phyloP scores from a whole-genome alignment of 2,329 filamentous ascomycete genomes.

The Capronia americana region DNA sequence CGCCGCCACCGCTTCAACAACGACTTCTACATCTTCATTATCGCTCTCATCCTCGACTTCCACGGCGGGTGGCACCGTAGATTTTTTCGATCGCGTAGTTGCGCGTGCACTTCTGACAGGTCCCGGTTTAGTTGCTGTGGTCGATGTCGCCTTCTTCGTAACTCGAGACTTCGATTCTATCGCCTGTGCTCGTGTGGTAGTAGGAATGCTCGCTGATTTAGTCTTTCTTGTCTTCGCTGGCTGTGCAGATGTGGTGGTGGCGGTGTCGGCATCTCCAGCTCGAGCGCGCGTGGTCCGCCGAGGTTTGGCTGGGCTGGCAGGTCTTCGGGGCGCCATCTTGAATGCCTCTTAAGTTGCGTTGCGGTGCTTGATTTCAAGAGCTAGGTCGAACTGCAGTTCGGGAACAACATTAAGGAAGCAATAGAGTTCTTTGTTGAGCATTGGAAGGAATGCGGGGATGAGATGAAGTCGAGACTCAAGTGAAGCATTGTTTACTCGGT shows the following conservation, averaged over 20 bases:
- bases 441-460: constrained; percentile 6
- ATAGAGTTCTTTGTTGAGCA: not conserved
- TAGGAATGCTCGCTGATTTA: constrained; percentile 28
- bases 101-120: constrained; percentile 9
- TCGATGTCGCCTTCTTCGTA: constrained; percentile 29
- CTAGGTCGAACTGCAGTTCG: not conserved
- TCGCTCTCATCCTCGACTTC: constrained; percentile 9
- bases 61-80: not conserved
- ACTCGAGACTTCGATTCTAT: constrained; percentile 33
- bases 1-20: constrained; percentile 5
- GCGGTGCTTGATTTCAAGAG: not conserved
- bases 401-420: not conserved
- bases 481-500: constrained; percentile 13
- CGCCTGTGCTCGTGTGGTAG: constrained; percentile 36
- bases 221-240: constrained; percentile 32
- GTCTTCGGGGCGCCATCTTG: constrained; percentile 36
- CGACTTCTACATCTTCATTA: constrained; percentile 17
- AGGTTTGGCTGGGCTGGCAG: constrained; percentile 42
- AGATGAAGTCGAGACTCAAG: not conserved
- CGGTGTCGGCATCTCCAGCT: constrained; percentile 36
- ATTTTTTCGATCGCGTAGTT: constrained; percentile 12
- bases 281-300: constrained; percentile 44
- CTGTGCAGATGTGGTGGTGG: constrained; percentile 15
- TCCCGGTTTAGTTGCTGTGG: constrained; percentile 13
- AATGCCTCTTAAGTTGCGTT: not conserved